phyloP scores from a whole-genome alignment of 208 protist genomes.

The Trypanosomatidae sp. region DNA sequence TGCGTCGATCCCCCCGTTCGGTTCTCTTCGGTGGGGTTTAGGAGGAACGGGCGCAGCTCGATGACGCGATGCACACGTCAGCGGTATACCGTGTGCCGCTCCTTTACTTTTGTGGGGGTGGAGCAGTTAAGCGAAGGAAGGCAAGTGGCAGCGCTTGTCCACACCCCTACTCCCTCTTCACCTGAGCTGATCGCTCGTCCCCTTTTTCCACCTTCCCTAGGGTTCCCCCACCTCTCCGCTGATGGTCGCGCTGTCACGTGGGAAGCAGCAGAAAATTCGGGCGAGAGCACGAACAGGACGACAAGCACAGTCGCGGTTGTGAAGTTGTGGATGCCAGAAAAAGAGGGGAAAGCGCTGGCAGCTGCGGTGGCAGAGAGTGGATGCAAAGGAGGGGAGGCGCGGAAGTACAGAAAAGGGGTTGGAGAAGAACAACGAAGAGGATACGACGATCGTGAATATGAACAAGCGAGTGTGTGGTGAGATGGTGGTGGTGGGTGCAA shows the following conservation, averaged over 20 bases:
- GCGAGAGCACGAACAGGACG: not conserved
- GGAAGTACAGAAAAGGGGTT: not conserved
- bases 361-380: not conserved
- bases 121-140: too few relatives aligned
- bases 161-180: too few relatives aligned
- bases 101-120: too few relatives aligned
- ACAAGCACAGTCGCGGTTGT: not conserved
- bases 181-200: not conserved
- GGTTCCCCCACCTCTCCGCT: not conserved
- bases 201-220: conserved; percentile 19
- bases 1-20: too few relatives aligned
- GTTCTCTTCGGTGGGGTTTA: too few relatives aligned
- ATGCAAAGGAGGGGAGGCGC: not conserved
- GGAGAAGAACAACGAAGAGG: not conserved
- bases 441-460: not conserved
- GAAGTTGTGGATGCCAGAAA: not conserved
- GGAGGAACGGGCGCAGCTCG: too few relatives aligned
- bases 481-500: too few relatives aligned
- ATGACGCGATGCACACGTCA: too few relatives aligned
- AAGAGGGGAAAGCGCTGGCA: not conserved
- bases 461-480: too few relatives aligned
- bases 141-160: too few relatives aligned
- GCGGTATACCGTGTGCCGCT: too few relatives aligned
- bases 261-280: not conserved
- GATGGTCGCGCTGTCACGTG: not conserved